A percentile compares a stretch with the other conserved stretches of the same genome.
These are phyloP conservation scores for Podospora conica DNA, from an alignment of 495 filamentous ascomycete genomes.

Conservation along the genomic window DNA sequence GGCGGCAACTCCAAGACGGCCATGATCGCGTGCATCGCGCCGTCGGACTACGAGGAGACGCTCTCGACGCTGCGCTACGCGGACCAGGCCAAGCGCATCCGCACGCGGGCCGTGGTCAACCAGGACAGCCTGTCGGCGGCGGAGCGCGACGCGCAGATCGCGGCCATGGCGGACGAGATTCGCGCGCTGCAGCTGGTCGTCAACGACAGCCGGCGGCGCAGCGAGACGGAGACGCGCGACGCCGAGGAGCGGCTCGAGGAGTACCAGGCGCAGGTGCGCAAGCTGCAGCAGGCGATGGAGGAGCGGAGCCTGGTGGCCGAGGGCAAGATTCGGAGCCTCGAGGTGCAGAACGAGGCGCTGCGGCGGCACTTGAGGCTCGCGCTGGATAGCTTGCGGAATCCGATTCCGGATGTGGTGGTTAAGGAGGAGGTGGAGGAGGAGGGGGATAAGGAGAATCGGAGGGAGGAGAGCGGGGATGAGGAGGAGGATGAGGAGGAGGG, in stretches of 20 bases:
- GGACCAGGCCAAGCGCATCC: slow-evolving; percentile 95
- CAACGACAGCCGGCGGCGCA: slow-evolving; percentile 43
- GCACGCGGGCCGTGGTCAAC: slow-evolving; percentile 93
- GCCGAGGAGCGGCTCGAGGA: slow-evolving; percentile 77
- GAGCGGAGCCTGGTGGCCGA: slow-evolving; percentile 82
- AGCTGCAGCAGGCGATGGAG: slow-evolving; percentile 91
- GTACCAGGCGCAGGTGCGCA: slow-evolving; percentile 79
- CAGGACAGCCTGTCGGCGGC: slow-evolving; percentile 82
- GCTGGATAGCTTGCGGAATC: slow-evolving; percentile 80
- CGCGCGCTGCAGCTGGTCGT: slow-evolving; percentile 72
- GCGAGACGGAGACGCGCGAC: slow-evolving; percentile 42
- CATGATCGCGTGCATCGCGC: slow-evolving; percentile 97
- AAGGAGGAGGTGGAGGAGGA: slow-evolving; percentile 17
- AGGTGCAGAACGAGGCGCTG: slow-evolving; percentile 84
- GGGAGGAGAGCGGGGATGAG: slow-evolving; percentile 17
- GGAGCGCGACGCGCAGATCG: slow-evolving; percentile 88
- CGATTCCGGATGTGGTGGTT: slow-evolving; percentile 56
- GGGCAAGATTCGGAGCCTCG: slow-evolving; percentile 78
- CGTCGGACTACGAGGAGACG: slow-evolving; percentile 94
- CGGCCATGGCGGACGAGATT: slow-evolving; percentile 90
- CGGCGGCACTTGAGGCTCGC: slow-evolving; percentile 79
- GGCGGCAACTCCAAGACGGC: slow-evolving; percentile 96
- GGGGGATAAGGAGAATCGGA: slow-evolving; percentile 15
- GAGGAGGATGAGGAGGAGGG: slow-evolving; percentile 30
- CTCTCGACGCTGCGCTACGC: slow-evolving; percentile 94